Percentiles rank a stretch among this genome's conserved stretches.
phyloP scores from a whole-genome alignment of 805 yeast species.

The Tetrapisispora iriomotensis region DNA sequence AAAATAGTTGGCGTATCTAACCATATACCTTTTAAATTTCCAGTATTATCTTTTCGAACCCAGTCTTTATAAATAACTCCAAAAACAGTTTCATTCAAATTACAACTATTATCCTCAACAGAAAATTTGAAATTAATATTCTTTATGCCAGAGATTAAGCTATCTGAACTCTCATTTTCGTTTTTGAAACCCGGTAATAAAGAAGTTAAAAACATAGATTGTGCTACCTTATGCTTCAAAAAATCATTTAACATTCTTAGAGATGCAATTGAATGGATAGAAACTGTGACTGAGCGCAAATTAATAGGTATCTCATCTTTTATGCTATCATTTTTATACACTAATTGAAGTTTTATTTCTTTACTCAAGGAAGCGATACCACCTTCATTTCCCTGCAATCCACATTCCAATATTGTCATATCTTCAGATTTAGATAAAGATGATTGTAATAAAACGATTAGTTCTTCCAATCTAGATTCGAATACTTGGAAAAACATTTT shows the following conservation, averaged over 20 bases:
- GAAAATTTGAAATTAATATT: slow-evolving; percentile 40
- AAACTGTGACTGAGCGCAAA: slow-evolving; percentile 23
- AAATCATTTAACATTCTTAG: slow-evolving; percentile 37
- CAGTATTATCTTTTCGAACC: slow-evolving; percentile 27
- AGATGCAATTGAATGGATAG: slow-evolving; percentile 47
- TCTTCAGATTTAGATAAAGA: slow-evolving; percentile 64
- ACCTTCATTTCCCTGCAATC: slow-evolving; percentile 32
- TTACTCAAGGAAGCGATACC: slow-evolving; percentile 58
- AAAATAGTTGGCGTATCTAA: slow-evolving; percentile 41
- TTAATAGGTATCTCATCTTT: slow-evolving; percentile 21
- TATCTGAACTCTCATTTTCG: too few species aligned
- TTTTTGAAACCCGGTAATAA: slow-evolving; percentile 11
- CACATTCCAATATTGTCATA: slow-evolving; percentile 45
- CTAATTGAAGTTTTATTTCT: slow-evolving; percentile 54
- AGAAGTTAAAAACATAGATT: slow-evolving; percentile 19
- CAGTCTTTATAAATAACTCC: slow-evolving; percentile 57
- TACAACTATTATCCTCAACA: slow-evolving; percentile 46
- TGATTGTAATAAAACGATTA: slow-evolving; percentile 59
- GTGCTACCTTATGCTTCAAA: slow-evolving; percentile 31
- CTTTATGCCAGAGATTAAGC: background rate
- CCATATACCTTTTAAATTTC: slow-evolving; percentile 48
- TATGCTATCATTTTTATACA: slow-evolving; percentile 28
- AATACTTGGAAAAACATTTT: slow-evolving; percentile 36
- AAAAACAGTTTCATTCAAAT: slow-evolving; percentile 60
- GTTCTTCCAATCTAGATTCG: slow-evolving; percentile 25